Conservation (phyloP, 1,284 basidiomycete species). For the Sanghuangporus weigelae region DNA sequence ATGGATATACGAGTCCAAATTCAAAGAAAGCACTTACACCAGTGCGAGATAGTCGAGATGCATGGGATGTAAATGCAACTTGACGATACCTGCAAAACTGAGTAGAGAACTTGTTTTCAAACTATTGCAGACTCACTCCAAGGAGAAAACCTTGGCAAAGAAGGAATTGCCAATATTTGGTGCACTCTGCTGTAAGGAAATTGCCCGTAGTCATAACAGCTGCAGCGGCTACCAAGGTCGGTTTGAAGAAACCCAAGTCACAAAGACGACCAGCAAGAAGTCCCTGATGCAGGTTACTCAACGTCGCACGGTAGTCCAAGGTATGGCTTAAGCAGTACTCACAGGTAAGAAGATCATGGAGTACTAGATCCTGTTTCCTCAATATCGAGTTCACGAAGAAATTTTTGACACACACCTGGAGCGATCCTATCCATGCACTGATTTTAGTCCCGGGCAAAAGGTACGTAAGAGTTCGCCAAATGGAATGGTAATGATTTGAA, state of each 20-base stretch:
- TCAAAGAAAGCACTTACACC: conserved; percentile 28
- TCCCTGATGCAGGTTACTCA: conserved; percentile 23
- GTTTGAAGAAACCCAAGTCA: conserved; percentile 50
- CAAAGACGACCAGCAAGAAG: conserved; percentile 46
- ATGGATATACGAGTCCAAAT: background rate
- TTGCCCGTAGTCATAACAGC: conserved; percentile 41
- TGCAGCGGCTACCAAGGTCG: conserved; percentile 39
- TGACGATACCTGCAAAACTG: conserved; percentile 29
- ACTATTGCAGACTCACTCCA: conserved; percentile 34
- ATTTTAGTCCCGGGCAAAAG: background rate
- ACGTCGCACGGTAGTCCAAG: conserved; percentile 29
- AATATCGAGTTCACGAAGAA: conserved; percentile 20
- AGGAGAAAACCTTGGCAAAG: conserved; percentile 48
- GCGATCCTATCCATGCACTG: conserved; percentile 34
- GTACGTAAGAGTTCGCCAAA: conserved; percentile 17
- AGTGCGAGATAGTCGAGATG: conserved; percentile 42
- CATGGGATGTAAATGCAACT: conserved; percentile 46
- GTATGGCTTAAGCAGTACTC: background rate
- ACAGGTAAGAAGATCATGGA: background rate
- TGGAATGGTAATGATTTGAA: conserved; percentile 3
- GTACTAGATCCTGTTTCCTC: conserved; percentile 16
- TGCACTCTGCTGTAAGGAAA: conserved; percentile 51
- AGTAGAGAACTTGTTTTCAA: background rate
- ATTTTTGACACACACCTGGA: conserved; percentile 25
- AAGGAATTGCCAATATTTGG: conserved; percentile 53